Base-by-base conservation (phyloP, 495 filamentous ascomycete genomes). In the Melanomma pulvis-pyrius region DNA sequence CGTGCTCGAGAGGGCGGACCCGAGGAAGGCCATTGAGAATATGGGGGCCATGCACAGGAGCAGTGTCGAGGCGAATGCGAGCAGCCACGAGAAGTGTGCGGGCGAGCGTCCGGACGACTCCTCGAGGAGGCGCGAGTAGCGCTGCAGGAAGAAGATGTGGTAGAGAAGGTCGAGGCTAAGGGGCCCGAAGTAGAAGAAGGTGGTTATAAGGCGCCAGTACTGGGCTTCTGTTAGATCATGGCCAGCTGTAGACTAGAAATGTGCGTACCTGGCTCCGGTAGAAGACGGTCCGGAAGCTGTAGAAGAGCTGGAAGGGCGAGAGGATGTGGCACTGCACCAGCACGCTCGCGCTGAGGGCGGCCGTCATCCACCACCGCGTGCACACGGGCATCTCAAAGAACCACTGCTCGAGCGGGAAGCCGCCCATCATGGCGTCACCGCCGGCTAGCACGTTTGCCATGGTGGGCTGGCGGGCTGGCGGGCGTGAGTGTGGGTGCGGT, bases 101-200 rank as follows among this genome's bases (percentile, higher is more conserved):
- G 92, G 87, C 9, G 91, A 96, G 44, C 88, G 86, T 30, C 92
- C 92, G 47, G 92, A 92, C 0, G 91, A 92, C 78, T 97, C 94
- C 78, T 98, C 94, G 39, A 98, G 87, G 29, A 97, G 88, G 41
- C 96, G 91, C 12, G 93, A 92, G 79, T 98, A 98, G 26, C 94
- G 92, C 73, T 96, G 92, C 48, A 98, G 86, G 82, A 98, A 98
- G 84, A 97, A 98, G 78, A 98, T 90, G 74, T 98, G 96, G 84
- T 97, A 98, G 72, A 98, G 84, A 25, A 98, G 87, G 77, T 98
- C 94, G 70, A 98, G 87, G 46, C 88, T 92, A 55, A 98, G 85
- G 12, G 92, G 92, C 22, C 96, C 96, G 76, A 98, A 97, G 80
- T 98, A 98, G 67, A 97, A 85, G 78, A 98, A 98, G 2, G 96